Evolutionary conservation across 306 rosid species (phyloP).

Genomic region (Acacia confusa): DNA sequence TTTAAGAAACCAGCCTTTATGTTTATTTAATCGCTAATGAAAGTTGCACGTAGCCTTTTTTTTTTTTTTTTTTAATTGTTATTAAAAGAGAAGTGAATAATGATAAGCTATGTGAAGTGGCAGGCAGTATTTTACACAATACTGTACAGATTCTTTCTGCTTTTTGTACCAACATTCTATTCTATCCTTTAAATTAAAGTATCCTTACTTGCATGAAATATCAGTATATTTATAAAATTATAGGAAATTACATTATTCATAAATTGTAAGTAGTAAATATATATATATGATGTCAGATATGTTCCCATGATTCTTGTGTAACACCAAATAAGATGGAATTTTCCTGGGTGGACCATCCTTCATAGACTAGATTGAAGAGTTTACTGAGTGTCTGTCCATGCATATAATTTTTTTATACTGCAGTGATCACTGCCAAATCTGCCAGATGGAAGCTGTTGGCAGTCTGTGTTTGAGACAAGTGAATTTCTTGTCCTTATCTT

Average conservation of each 20-base stretch:
- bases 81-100: neutral
- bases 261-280: no score
- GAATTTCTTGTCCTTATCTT: neutral
- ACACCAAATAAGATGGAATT: neutral
- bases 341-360: neutral
- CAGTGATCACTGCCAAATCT: neutral
- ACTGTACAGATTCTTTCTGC: conserved; percentile 33
- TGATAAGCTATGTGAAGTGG: conserved; percentile 20
- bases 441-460: neutral
- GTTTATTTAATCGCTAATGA: neutral
- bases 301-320: neutral
- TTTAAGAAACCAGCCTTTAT: neutral
- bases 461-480: neutral
- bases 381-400: neutral
- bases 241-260: neutral
- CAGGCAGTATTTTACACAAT: conserved; percentile 21
- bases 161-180: conserved; percentile 41
- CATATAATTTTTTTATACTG: neutral
- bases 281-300: neutral
- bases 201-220: conserved; percentile 10
- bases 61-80: neutral
- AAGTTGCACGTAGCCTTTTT: neutral
- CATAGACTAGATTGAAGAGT: neutral
- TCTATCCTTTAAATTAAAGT: conserved; percentile 24
- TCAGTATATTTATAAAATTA: neutral